Evolutionary conservation across 495 filamentous ascomycete genomes (phyloP), one percentile per base, ranked within the genome.

Genomic region (Penicillium daleae): DNA sequence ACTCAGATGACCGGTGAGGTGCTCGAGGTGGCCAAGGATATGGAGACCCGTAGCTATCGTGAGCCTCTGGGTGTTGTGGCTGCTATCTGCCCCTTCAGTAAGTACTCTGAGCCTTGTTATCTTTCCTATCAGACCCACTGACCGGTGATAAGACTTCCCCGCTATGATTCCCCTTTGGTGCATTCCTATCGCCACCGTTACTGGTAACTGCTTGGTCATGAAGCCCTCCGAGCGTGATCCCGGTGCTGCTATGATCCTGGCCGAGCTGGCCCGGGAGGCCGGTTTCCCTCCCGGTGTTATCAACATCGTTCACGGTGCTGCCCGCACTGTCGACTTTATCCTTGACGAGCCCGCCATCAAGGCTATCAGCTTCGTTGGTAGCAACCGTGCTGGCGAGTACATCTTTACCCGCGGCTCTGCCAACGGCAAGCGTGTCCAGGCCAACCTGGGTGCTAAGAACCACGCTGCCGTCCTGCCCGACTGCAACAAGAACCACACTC

Each of bases 131-230:
- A 46, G 58, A 61, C 46, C 53, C 65, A 59, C 67, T 68, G 39
- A 69, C 50, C 56, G 0, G 33, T 17, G 37, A 19, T 19, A 66
- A 96, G 92, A 99, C 81, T 99, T 99, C 81, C 95, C 95, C 44
- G 95, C 95, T 65, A 99, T 99, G 95, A 99, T 99, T 77, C 95
- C 95, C 21, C 82, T 99, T 9, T 99, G 95, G 95, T 96, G 85
- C 57, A 96, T 98, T 58, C 96, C 95, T 21, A 87, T 98, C 71
- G 96, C 95, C 42, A 97, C 93, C 13, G 86, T 96, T 3, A 96
- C 92, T 12, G 96, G 95, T 53, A 99, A 99, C 81, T 95, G 91
- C 29, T 78, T 98, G 62, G 87, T 99, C 67, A 77, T 99, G 60
- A 99, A 99, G 85, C 95, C 95, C 4, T 99, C 95, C 0, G 95